Conservation (phyloP, 2,329 filamentous ascomycete genomes). For the Penicillium hordei region DNA sequence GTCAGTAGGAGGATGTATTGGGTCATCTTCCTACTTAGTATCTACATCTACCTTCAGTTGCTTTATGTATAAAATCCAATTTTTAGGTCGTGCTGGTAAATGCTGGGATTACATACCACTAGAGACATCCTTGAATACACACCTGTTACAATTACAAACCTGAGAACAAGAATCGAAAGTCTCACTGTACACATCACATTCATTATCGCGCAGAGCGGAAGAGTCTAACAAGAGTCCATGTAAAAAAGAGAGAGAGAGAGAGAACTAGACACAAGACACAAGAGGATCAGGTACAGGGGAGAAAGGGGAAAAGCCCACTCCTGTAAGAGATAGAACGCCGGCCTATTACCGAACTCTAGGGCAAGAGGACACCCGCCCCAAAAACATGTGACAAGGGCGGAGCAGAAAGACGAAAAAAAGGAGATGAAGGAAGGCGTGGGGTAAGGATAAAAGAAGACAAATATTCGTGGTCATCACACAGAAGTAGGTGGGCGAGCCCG, state of each 20-base stretch:
- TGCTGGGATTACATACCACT: background rate
- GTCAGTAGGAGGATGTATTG: conserved; percentile 5
- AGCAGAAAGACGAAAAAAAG: conserved; percentile 6
- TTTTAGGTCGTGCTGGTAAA: background rate
- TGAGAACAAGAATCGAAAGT: background rate
- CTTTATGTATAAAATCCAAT: background rate
- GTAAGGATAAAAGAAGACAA: conserved; percentile 7
- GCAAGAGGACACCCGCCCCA: conserved; percentile 11
- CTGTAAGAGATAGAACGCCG: conserved; percentile 19
- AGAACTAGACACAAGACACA: no score
- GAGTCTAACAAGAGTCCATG: conserved; percentile 3
- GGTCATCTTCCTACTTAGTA: background rate
- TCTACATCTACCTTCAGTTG: background rate
- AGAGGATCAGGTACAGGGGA: conserved; percentile 2
- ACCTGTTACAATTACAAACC: background rate
- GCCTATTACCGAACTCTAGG: conserved; percentile 19
- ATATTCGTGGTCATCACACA: conserved; percentile 20
- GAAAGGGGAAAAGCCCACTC: conserved; percentile 2
- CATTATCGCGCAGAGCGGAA: conserved; percentile 9
- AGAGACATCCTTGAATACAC: no score
- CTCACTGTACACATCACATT: conserved; percentile 19
- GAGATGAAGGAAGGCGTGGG: conserved; percentile 3
- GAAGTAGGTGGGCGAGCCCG: conserved; percentile 7
- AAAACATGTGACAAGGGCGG: conserved; percentile 15
- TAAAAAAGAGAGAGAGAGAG: background rate